Base-by-base conservation (phyloP, 495 filamentous ascomycete genomes). In the Opeltia flavorubescens region DNA sequence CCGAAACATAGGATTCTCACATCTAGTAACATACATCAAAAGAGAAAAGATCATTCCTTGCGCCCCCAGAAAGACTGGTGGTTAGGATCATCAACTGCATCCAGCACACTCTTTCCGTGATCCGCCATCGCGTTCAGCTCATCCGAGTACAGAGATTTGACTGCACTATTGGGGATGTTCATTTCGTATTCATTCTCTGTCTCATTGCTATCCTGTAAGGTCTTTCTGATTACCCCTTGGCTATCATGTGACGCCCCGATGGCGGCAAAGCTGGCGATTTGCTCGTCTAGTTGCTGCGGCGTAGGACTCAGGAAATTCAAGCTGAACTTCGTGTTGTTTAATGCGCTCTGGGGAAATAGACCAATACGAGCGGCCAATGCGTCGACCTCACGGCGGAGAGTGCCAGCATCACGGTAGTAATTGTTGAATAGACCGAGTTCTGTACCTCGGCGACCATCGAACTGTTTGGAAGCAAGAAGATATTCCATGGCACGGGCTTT, bases 401-500 rank as follows among this genome's bases (percentile, higher is more conserved):
- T 35, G 2, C 21, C 30, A 17, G 18, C 21, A 31, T 5, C n/a
- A 1, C 13, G 4, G 2, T 39, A 50, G 13, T 35, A 27, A 2
- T 24, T 13, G 40, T 50, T 50, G 43, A 50, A 44, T 12, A 44
- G 43, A 3, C 48, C 48, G 4, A 50, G 2, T 5, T 15, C 20
- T 3, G 41, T 42, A 13, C 41, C 48, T 0, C 41, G 38, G 7
- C 8, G 7, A 4, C 27, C 48, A n/a, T 50, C 40, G 31, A 50
- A 30, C 11, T 23, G 11, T 5, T 38, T 34, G 0, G 41, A 29
- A 1, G 29, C 8, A 3, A 50, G 48, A 11, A 50, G 15, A 20
- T 50, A 31, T 44, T 50, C 48, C 6, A 50, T 13, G 7, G 42
- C 43, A 13, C 48, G 48, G 6, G 26, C 48, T 35, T 46, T 44